Conservation (phyloP, 805 yeast genomes). For the Diddensiella santjacobensis region DNA sequence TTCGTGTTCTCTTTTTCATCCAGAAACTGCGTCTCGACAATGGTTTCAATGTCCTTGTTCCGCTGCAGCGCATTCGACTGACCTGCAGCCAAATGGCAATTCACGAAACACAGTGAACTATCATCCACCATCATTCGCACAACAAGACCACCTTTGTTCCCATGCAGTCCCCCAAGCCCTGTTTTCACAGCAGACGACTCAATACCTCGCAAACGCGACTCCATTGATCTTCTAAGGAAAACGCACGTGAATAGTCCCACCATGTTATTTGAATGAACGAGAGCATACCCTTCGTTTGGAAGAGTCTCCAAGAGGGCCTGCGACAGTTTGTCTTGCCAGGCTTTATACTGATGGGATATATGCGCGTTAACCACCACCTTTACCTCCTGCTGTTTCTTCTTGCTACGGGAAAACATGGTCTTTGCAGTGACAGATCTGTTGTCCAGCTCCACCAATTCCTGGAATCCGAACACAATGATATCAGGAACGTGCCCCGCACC, state of each 20-base stretch:
- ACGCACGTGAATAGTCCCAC: conserved; percentile 80
- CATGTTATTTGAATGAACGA: conserved; percentile 72
- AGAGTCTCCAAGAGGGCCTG: conserved; percentile 25
- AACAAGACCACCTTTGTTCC: conserved; percentile 69
- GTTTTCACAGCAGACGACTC: conserved; percentile 80
- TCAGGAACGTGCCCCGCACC: conserved; percentile 46
- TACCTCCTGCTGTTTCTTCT: conserved; percentile 47
- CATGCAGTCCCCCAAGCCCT: conserved; percentile 89
- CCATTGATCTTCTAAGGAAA: conserved; percentile 54
- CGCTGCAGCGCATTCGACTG: conserved; percentile 74
- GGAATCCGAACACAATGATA: conserved; percentile 76
- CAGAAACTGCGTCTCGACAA: conserved; percentile 40
- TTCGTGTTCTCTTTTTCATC: conserved; percentile 18
- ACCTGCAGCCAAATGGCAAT: conserved; percentile 94
- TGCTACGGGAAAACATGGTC: conserved; percentile 26
- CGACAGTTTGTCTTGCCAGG: conserved; percentile 34
- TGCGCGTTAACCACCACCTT: conserved; percentile 37
- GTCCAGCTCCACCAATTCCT: conserved; percentile 85
- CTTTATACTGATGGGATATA: conserved; percentile 29
- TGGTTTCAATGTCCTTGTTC: conserved; percentile 79
- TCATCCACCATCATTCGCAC: conserved; percentile 62
- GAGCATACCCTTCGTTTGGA: conserved; percentile 42
- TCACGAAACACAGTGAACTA: conserved; percentile 72
- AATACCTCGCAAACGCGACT: conserved; percentile 53
- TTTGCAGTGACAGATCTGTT: conserved; percentile 77